These are phyloP conservation scores for Vigna hirtella DNA, from an alignment of 306 rosid species.

Conservation along the genomic window DNA sequence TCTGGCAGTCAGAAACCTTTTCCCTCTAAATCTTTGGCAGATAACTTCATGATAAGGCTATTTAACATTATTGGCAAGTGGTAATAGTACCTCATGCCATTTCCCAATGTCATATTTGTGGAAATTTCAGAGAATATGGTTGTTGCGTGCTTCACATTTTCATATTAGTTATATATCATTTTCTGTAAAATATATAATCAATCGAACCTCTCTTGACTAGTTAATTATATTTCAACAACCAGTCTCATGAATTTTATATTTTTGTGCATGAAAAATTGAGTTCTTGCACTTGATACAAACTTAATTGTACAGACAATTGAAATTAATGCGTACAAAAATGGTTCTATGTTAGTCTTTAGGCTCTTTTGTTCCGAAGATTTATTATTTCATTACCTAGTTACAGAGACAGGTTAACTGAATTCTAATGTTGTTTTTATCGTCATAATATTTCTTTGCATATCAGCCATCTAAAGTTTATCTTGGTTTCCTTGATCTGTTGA, in stretches of 20 bases:
- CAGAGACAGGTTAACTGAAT: neutral
- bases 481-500: conserved; percentile 1
- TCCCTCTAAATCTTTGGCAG: too few species aligned
- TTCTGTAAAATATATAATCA: too few species aligned
- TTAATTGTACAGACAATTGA: neutral
- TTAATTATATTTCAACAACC: neutral
- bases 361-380: neutral
- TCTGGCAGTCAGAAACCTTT: too few species aligned
- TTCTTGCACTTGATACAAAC: neutral
- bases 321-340: neutral
- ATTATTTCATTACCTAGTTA: neutral
- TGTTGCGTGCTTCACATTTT: too few species aligned
- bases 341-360: neutral
- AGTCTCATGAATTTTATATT: neutral
- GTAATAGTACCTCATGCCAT: too few species aligned
- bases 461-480: neutral
- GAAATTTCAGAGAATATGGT: too few species aligned
- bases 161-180: too few species aligned
- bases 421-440: neutral
- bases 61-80: too few species aligned
- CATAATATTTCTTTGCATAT: neutral
- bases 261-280: neutral
- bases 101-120: too few species aligned
- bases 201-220: too few species aligned
- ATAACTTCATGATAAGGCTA: too few species aligned